These are phyloP conservation scores for Melastoma malabathricum DNA, from an alignment of 345 rosid genomes.

Conservation along the genomic window DNA sequence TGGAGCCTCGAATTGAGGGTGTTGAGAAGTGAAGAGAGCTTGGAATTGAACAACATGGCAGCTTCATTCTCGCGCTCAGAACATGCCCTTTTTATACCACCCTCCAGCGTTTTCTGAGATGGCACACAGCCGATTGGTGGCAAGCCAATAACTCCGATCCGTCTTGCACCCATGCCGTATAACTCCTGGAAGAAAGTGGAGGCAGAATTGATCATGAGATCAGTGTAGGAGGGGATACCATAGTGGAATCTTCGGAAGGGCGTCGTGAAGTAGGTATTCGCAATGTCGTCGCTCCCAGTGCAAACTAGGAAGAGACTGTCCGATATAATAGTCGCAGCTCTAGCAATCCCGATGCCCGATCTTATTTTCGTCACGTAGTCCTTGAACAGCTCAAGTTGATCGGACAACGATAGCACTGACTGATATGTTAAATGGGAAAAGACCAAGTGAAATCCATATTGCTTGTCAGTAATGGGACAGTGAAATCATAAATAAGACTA, in stretches of 20 bases:
- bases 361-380: constrained; percentile 15
- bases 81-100: constrained; percentile 42
- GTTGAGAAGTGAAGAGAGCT: constrained; percentile 21
- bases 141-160: constrained; percentile 27
- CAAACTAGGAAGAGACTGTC: constrained; percentile 11
- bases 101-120: constrained; percentile 47
- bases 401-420: constrained; percentile 32
- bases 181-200: constrained; percentile 35
- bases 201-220: constrained; percentile 25
- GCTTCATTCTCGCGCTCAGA: constrained; percentile 33
- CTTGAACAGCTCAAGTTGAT: constrained; percentile 31
- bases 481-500: neutral
- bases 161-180: constrained; percentile 44
- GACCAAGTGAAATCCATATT: neutral
- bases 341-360: constrained; percentile 16
- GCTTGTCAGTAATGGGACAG: neutral
- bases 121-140: constrained; percentile 73
- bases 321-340: constrained; percentile 6
- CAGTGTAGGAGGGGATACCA: constrained; percentile 30
- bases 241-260: constrained; percentile 14
- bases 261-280: constrained; percentile 19
- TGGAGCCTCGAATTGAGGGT: constrained; percentile 16
- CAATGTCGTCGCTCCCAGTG: constrained; percentile 23
- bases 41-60: constrained; percentile 43
- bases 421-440: constrained; percentile 6